phyloP scores from a whole-genome alignment of 805 yeast genomes.

The Phaffomyces thermotolerans region DNA sequence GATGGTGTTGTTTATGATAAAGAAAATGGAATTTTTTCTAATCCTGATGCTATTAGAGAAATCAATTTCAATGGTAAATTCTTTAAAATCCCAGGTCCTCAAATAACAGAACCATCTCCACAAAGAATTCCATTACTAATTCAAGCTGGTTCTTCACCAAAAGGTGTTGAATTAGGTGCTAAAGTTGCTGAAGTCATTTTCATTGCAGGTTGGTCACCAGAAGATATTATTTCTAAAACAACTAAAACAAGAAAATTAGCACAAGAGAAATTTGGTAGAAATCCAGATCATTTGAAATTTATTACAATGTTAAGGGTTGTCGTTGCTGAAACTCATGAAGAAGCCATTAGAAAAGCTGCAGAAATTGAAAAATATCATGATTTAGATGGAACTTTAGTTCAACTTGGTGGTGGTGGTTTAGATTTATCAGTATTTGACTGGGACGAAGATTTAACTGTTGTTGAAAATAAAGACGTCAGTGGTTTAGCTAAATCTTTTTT shows the following conservation, averaged over 20 bases:
- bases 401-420: constrained; percentile 40
- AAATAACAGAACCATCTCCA: constrained; percentile 36
- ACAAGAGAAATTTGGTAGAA: constrained; percentile 29
- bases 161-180: constrained; percentile 38
- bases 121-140: constrained; percentile 38
- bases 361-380: constrained; percentile 30
- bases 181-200: constrained; percentile 38
- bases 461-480: constrained; percentile 27
- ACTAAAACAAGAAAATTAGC: constrained; percentile 30
- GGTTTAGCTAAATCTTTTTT: constrained; percentile 7
- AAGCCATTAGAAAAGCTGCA: constrained; percentile 31
- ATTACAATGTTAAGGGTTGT: constrained; percentile 32
- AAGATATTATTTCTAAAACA: constrained; percentile 25
- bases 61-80: constrained; percentile 35
- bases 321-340: constrained; percentile 36
- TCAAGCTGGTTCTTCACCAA: constrained; percentile 40
- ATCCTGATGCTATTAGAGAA: constrained; percentile 33
- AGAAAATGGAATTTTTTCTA: constrained; percentile 28
- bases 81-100: constrained; percentile 34
- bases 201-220: constrained; percentile 29
- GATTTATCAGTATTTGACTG: constrained; percentile 37
- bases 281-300: constrained; percentile 34
- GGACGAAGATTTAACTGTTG: constrained; percentile 35
- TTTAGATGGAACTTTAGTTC: constrained; percentile 36
- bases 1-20: constrained; percentile 27